phyloP scores from a whole-genome alignment of 352 stramenopile species.

The Phytophthora ohioensis region DNA sequence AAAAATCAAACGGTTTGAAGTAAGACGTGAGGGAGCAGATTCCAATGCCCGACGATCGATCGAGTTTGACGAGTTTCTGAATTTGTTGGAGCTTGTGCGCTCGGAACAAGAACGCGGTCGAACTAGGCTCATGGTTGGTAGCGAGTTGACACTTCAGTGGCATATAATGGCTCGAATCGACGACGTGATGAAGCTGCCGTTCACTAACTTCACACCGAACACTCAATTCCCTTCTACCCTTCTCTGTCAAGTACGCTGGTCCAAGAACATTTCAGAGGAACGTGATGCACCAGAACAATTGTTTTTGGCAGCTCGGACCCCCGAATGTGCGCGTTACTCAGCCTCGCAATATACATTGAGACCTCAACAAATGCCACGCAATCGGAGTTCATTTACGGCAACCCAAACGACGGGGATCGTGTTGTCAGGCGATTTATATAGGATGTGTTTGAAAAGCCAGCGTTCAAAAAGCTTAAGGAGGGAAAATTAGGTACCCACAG shows the following conservation, averaged over 20 bases:
- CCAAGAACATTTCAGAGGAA: too few relatives aligned
- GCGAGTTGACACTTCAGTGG: too few relatives aligned
- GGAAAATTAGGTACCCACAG: slow-evolving; percentile 12
- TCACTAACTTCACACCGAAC: too few relatives aligned
- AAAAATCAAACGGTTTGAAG: slow-evolving; percentile 9
- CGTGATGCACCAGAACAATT: too few relatives aligned
- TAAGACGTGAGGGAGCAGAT: slow-evolving; percentile 12
- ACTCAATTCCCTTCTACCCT: too few relatives aligned
- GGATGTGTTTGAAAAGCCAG: background rate
- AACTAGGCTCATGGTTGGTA: too few relatives aligned
- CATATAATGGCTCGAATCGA: too few relatives aligned
- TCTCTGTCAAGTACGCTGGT: too few relatives aligned
- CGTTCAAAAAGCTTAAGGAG: background rate
- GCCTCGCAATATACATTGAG: slow-evolving; percentile 25
- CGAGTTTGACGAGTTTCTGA: slow-evolving; percentile 4
- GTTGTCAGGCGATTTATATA: slow-evolving; percentile 10
- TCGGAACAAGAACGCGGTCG: too few relatives aligned
- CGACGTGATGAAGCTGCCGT: too few relatives aligned
- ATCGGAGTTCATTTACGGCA: slow-evolving; percentile 24
- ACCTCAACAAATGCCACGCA: background rate
- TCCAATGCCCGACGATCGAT: slow-evolving; percentile 1
- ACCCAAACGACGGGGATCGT: slow-evolving; percentile 19
- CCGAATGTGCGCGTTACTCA: background rate
- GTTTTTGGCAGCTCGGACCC: too few relatives aligned
- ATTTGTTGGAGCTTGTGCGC: too few relatives aligned